These are phyloP conservation scores for Lentinula detonsa DNA, from an alignment of 768 basidiomycete species.

Conservation along the genomic window DNA sequence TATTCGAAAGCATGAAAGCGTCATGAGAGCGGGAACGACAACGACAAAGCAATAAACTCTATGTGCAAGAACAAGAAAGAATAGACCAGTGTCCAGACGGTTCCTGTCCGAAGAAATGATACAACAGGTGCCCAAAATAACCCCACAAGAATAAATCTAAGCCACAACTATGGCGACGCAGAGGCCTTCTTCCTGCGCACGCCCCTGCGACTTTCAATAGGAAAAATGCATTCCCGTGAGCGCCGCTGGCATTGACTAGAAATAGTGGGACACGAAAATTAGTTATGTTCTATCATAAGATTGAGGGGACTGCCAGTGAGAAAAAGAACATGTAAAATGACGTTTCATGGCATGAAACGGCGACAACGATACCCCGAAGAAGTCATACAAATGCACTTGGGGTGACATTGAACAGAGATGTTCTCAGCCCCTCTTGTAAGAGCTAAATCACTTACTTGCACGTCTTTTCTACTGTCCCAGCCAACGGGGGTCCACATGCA, in stretches of 20 bases:
- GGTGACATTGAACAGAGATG: no score
- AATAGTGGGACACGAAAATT: not conserved
- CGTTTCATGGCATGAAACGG: not conserved
- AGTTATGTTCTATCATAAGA: not conserved
- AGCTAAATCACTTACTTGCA: conserved; percentile 51
- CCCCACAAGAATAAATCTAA: not conserved
- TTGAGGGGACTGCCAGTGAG: not conserved
- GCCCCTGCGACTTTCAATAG: conserved; percentile 37
- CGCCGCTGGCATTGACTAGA: conserved; percentile 40
- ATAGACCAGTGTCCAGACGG: not conserved
- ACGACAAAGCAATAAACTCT: not conserved
- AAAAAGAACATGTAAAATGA: not conserved
- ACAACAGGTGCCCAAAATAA: not conserved
- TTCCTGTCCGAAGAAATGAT: not conserved
- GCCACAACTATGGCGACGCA: not conserved
- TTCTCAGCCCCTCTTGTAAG: not conserved
- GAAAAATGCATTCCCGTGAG: conserved; percentile 41
- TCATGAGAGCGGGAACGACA: not conserved
- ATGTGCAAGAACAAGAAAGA: not conserved
- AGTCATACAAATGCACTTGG: not conserved
- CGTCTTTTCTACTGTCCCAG: conserved; percentile 46
- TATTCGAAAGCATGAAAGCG: not conserved
- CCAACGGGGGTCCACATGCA: conserved; percentile 55
- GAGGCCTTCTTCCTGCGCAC: conserved; percentile 19
- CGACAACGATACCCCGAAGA: not conserved